A percentile compares a stretch with the other conserved stretches of the same genome.
Evolutionary conservation across 2,329 filamentous ascomycete genomes (phyloP).

Genomic region (Aspergillus aculeatinus): DNA sequence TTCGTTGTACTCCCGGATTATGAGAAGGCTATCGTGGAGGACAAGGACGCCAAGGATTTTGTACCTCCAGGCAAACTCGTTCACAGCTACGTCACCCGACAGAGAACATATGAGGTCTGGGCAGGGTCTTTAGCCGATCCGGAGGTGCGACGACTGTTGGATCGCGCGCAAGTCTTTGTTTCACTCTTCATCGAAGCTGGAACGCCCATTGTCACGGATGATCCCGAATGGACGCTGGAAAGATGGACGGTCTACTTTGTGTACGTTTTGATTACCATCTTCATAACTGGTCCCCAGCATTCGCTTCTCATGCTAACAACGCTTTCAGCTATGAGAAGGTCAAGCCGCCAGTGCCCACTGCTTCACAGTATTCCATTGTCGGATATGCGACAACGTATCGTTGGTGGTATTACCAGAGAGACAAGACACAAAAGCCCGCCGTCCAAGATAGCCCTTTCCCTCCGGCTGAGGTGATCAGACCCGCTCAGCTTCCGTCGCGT

Average conservation of each 20-base stretch:
- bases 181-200: conserved; percentile 92
- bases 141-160: conserved; percentile 68
- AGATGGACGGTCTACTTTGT: conserved; percentile 93
- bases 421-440: conserved; percentile 39
- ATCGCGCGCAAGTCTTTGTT: conserved; percentile 78
- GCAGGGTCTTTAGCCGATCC: conserved; percentile 70
- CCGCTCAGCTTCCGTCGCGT: conserved; percentile 68
- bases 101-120: conserved; percentile 79
- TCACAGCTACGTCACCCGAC: conserved; percentile 60
- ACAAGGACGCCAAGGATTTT: conserved; percentile 48
- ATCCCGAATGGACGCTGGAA: conserved; percentile 69
- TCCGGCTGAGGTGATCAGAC: conserved; percentile 41
- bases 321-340: conserved; percentile 56
- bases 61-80: conserved; percentile 75
- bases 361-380: conserved; percentile 72
- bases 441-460: conserved; percentile 46
- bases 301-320: conserved; percentile 2
- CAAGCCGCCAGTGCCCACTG: conserved; percentile 43
- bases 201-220: conserved; percentile 69
- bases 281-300: neutral
- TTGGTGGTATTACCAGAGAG: conserved; percentile 62
- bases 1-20: conserved; percentile 65
- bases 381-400: conserved; percentile 91
- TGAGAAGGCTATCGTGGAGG: conserved; percentile 55
- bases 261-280: conserved; percentile 45